Conservation (phyloP, 2,329 filamentous ascomycete genomes). For the Magnaporthales sp. region DNA sequence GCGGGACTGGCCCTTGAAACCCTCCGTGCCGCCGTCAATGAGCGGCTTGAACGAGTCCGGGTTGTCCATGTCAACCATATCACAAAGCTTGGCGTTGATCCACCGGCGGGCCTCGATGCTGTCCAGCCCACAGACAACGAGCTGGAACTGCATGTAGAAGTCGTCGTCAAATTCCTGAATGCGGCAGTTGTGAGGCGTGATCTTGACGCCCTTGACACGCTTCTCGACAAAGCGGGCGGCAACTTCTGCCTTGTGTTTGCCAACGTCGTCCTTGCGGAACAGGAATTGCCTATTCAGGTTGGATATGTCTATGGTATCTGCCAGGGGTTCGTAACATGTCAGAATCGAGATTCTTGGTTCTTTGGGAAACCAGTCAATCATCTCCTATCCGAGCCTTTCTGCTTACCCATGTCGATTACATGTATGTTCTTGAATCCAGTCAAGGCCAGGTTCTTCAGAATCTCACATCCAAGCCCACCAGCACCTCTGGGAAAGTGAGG, state of each 20-base stretch:
- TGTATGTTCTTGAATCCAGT: conserved; percentile 96
- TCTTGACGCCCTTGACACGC: conserved; percentile 81
- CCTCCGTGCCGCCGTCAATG: conserved; percentile 93
- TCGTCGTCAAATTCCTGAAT: conserved; percentile 96
- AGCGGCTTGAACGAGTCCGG: conserved; percentile 84
- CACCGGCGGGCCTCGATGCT: conserved; percentile 96
- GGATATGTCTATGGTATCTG: conserved; percentile 93
- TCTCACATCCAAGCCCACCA: conserved; percentile 90
- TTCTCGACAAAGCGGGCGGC: conserved; percentile 86
- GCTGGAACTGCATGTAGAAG: conserved; percentile 95
- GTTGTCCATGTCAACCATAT: conserved; percentile 78
- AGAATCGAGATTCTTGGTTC: conserved; percentile 28
- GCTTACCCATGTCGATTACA: conserved; percentile 79
- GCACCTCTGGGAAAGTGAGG: conserved; percentile 45
- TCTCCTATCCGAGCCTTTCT: neutral
- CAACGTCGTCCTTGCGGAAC: conserved; percentile 88
- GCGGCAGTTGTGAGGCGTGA: conserved; percentile 86
- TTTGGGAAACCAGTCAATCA: neutral
- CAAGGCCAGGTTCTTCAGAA: conserved; percentile 89
- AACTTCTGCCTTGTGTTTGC: conserved; percentile 87
- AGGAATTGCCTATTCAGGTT: conserved; percentile 97
- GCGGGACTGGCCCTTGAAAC: conserved; percentile 93
- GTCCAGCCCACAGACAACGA: conserved; percentile 90
- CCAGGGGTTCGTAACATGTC: neutral
- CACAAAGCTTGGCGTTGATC: conserved; percentile 92